Evolutionary conservation across 108 stramenopile genomes (phyloP).

Genomic region (Bacterosira constricta): DNA sequence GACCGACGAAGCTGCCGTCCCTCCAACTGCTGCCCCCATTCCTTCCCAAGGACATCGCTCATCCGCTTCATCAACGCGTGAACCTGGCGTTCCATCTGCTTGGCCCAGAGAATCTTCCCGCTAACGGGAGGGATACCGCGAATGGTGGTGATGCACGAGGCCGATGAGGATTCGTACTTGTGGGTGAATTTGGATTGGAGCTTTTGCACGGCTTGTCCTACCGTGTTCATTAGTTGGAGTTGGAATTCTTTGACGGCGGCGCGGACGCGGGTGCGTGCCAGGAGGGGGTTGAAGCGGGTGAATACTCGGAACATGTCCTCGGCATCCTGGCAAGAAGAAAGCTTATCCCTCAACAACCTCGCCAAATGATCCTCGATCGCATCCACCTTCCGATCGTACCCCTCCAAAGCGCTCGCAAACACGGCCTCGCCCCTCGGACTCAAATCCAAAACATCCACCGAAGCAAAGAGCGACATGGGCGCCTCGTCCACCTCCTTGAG

Average conservation of each 20-base stretch:
- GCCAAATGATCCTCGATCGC: slow-evolving; percentile 85
- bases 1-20: slow-evolving; percentile 91
- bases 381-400: slow-evolving; percentile 85
- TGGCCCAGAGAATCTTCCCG: slow-evolving; percentile 98
- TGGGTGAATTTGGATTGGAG: slow-evolving; percentile 92
- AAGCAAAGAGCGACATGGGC: slow-evolving; percentile 68
- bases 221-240: slow-evolving; percentile 90
- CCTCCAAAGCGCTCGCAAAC: slow-evolving; percentile 70
- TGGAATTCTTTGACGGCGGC: slow-evolving; percentile 96
- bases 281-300: slow-evolving; percentile 92
- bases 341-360: slow-evolving; percentile 79
- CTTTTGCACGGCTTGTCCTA: slow-evolving; percentile 86
- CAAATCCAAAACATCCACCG: slow-evolving; percentile 76
- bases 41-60: slow-evolving; percentile 93
- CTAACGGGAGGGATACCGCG: slow-evolving; percentile 95
- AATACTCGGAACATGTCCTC: slow-evolving; percentile 99
- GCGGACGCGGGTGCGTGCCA: slow-evolving; percentile 90
- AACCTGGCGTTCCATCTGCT: slow-evolving; percentile 97
- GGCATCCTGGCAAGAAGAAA: slow-evolving; percentile 86
- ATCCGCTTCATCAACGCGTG: slow-evolving; percentile 89
- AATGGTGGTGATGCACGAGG: slow-evolving; percentile 73
- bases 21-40: slow-evolving; percentile 96
- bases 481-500: slow-evolving; percentile 76
- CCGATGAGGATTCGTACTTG: slow-evolving; percentile 86
- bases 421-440: slow-evolving; percentile 64